Evolutionary conservation across 768 basidiomycete genomes (phyloP).

Genomic region (Termitomyces eurrhizus): DNA sequence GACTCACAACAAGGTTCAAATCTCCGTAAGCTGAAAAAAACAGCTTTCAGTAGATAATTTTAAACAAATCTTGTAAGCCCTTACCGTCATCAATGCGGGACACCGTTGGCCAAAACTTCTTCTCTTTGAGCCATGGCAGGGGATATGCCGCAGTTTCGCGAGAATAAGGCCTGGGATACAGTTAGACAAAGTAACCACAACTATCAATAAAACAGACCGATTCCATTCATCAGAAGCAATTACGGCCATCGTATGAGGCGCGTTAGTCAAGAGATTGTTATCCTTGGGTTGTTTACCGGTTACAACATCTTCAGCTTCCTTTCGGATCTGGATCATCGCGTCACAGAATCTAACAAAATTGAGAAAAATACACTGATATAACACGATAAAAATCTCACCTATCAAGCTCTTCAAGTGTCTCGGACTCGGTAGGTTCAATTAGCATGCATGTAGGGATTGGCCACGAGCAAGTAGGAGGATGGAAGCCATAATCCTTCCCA

Average conservation of each 20-base stretch:
- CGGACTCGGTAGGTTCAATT: conserved; percentile 97
- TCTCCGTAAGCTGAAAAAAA: conserved; percentile 77
- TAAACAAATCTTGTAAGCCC: conserved; percentile 20
- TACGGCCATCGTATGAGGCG: conserved; percentile 84
- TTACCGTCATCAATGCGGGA: conserved; percentile 90
- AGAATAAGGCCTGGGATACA: conserved; percentile 68
- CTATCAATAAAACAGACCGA: conserved; percentile 42
- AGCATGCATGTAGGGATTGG: conserved; percentile 96
- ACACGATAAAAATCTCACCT: conserved; percentile 39
- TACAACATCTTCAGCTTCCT: conserved; percentile 86
- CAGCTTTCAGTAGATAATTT: neutral
- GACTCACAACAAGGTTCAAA: conserved; percentile 79
- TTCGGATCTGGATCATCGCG: conserved; percentile 95
- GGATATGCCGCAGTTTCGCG: conserved; percentile 92
- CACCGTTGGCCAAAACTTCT: conserved; percentile 97
- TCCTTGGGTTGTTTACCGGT: conserved; percentile 85
- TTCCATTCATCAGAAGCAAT: conserved; percentile 85
- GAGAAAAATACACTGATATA: neutral
- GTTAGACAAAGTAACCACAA: conserved; percentile 1
- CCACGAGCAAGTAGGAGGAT: conserved; percentile 98
- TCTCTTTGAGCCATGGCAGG: conserved; percentile 72
- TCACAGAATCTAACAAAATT: conserved; percentile 81
- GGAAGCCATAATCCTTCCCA: conserved; percentile 84
- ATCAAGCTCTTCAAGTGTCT: conserved; percentile 90
- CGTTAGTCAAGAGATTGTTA: conserved; percentile 91